A percentile compares a stretch with the other conserved stretches of the same genome.
phyloP scores from a whole-genome alignment of 2,329 filamentous ascomycete species.

The Aureobasidium pullulans region DNA sequence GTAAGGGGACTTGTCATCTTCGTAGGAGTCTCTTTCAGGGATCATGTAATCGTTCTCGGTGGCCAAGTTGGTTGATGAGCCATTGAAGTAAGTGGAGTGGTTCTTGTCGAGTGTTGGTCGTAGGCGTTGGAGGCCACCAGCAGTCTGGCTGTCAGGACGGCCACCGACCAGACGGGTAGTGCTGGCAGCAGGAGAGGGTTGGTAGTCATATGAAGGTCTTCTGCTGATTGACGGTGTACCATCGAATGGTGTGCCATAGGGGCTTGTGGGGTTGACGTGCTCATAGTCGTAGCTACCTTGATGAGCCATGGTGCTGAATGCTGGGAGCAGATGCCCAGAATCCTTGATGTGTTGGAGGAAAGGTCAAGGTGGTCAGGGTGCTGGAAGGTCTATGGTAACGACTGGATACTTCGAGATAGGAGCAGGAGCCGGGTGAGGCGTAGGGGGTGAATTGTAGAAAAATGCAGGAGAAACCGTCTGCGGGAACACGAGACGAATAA shows the following conservation, averaged over 20 bases:
- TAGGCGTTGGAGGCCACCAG: conserved; percentile 8
- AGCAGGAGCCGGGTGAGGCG: neutral
- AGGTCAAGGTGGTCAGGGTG: neutral
- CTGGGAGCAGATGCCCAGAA: conserved; percentile 10
- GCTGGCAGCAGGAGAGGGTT: conserved; percentile 13
- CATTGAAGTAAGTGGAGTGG: conserved; percentile 12
- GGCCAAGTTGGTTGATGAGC: conserved; percentile 10
- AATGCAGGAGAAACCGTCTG: conserved; percentile 11
- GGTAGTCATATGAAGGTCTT: conserved; percentile 10
- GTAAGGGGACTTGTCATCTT: conserved; percentile 11
- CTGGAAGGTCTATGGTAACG: neutral
- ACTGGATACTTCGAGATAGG: neutral
- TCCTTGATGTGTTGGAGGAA: neutral
- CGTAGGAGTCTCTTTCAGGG: conserved; percentile 4
- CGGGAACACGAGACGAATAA: conserved; percentile 14
- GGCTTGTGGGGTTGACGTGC: conserved; percentile 8
- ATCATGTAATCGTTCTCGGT: conserved; percentile 14
- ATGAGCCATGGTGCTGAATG: conserved; percentile 9
- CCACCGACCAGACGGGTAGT: conserved; percentile 11
- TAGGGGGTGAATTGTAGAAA: neutral
- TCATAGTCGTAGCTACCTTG: conserved; percentile 12
- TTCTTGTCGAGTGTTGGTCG: conserved; percentile 14
- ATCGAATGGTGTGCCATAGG: conserved; percentile 12
- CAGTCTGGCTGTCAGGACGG: conserved; percentile 1
- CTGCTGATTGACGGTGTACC: conserved; percentile 13